Evolutionary conservation across 2,329 filamentous ascomycete species (phyloP), one percentile per base, ranked within the genome.

Genomic region (Cercospora zeae-maydis): DNA sequence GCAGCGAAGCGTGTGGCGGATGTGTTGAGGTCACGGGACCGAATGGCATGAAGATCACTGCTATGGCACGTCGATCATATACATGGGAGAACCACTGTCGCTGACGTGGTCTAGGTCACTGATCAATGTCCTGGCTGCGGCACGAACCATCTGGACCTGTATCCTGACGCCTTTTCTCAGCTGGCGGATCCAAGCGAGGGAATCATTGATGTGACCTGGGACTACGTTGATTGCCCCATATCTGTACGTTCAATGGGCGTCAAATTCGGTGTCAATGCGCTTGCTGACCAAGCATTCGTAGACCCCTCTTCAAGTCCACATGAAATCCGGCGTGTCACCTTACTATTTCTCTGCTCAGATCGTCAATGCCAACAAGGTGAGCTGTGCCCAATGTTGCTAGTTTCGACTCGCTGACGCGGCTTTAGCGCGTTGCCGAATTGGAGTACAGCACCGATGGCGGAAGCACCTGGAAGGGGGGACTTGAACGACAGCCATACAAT

Each of bases 311-410:
- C 68, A 77, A 51, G 76, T 86, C 24, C 79, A 81, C 73, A 83
- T 83, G 75, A 85, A 86, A 72, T 76, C 78, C 21, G 81, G 81
- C 24, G 79, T 80, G 3, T 82, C 80, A 4, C 71, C 75, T 31
- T 79, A 80, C 73, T 85, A 83, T 82, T 85, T 86, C 76, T 80
- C 79, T 53, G 86, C 86, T 80, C 87, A 89, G 73, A 85, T 88
- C 47, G 79, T 87, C 69, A 88, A 88, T 75, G 77, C 83, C 69
- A 87, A 86, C 72, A 63, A 68, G 62, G 68, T 66, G 53, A 61
- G 62, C 37, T 14, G 11, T 9, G 16, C 31, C 11, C 11, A 27
- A 24, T 14, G 5, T 24, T 34, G 31, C 7, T 16, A 1, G 10
- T 6, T 53, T 13, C 19, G 24, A 4, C 24, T 16, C 19, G 37